Evolutionary conservation across 805 yeast species (phyloP).

Genomic region (Starmerella asiatica): DNA sequence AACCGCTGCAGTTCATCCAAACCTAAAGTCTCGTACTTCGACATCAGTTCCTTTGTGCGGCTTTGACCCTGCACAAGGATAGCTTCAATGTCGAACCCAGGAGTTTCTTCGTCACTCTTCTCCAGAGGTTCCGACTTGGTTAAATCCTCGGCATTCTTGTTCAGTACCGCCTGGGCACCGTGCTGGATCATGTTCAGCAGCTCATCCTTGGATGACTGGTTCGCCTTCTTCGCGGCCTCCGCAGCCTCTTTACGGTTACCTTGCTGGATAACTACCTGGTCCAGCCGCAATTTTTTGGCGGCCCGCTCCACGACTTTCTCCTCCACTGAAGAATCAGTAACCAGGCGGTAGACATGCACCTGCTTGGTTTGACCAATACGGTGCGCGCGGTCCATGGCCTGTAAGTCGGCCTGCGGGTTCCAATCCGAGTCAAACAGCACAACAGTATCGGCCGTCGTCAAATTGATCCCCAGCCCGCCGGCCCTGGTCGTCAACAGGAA

Average conservation of each 20-base stretch:
- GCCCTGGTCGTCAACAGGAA: constrained; percentile 88
- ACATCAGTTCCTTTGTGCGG: constrained; percentile 65
- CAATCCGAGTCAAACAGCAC: constrained; percentile 85
- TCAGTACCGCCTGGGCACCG: constrained; percentile 85
- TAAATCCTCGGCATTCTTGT: constrained; percentile 26
- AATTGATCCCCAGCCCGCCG: constrained; percentile 89
- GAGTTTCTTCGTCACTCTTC: neutral
- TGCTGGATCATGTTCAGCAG: constrained; percentile 90
- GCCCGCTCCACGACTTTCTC: constrained; percentile 94
- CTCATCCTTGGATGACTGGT: constrained; percentile 50
- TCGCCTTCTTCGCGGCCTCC: constrained; percentile 33
- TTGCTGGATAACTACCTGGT: constrained; percentile 91
- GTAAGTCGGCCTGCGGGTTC: constrained; percentile 97
- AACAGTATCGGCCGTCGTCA: constrained; percentile 85
- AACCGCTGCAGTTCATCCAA: constrained; percentile 87
- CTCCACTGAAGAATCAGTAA: constrained; percentile 90
- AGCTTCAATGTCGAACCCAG: constrained; percentile 53
- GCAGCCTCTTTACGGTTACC: constrained; percentile 40
- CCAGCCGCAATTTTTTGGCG: constrained; percentile 81
- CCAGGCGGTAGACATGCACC: constrained; percentile 81
- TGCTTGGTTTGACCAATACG: constrained; percentile 96
- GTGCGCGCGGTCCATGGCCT: constrained; percentile 97
- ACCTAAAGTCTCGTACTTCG: constrained; percentile 73
- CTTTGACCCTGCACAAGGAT: constrained; percentile 70
- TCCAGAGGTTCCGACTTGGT: constrained; percentile 15